Evolutionary conservation across 805 yeast species (phyloP).

Genomic region (Candida broadrunensis): DNA sequence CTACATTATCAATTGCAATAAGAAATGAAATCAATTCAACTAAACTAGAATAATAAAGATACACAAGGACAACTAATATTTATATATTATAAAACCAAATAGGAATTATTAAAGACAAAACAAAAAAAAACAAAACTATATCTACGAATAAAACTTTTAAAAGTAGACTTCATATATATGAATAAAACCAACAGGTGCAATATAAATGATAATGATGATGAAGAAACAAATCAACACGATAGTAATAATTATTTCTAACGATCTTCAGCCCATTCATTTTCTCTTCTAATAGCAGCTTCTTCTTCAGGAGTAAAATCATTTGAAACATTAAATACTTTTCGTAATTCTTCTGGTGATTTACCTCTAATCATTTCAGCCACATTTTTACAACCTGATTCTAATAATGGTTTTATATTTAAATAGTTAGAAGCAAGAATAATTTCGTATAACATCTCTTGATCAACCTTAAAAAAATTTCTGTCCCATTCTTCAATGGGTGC

Average conservation of each 20-base stretch:
- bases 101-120: too few species aligned
- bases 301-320: slow-evolving; percentile 85
- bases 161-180: too few species aligned
- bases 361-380: slow-evolving; percentile 85
- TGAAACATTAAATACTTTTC: slow-evolving; percentile 76
- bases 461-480: slow-evolving; percentile 87
- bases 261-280: slow-evolving; percentile 90
- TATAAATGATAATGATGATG: too few species aligned
- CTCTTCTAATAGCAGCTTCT: slow-evolving; percentile 83
- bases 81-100: too few species aligned
- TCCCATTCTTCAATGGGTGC: slow-evolving; percentile 97
- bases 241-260: slow-evolving; percentile 50
- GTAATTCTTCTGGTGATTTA: slow-evolving; percentile 74
- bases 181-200: too few species aligned
- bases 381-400: slow-evolving; percentile 76
- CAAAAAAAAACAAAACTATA: too few species aligned
- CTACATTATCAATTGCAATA: too few species aligned
- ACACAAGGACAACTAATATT: too few species aligned
- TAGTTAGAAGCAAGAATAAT: slow-evolving; percentile 80
- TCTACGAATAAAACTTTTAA: too few species aligned
- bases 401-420: slow-evolving; percentile 67
- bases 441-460: slow-evolving; percentile 84
- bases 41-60: too few species aligned
- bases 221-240: too few species aligned
- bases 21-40: too few species aligned